A percentile compares a stretch with the other conserved stretches of the same genome.
phyloP scores from a whole-genome alignment of 176 grass and related monocot genomes.

The Calamus simplicifolius region DNA sequence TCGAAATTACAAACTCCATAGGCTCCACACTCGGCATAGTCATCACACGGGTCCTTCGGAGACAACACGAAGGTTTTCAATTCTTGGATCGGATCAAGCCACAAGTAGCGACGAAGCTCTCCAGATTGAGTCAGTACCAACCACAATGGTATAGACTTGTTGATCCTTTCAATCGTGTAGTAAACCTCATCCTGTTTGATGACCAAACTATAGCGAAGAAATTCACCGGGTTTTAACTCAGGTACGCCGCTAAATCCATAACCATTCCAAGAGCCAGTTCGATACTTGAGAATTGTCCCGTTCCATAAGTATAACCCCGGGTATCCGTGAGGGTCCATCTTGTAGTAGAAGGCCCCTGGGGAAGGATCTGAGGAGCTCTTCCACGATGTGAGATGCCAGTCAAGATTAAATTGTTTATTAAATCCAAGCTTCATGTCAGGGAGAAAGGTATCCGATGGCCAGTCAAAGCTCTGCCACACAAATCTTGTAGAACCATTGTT shows the following conservation, averaged over 20 bases:
- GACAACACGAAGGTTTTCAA: not conserved
- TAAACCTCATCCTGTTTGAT: constrained; percentile 7
- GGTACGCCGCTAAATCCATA: constrained; percentile 28
- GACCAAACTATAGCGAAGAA: constrained; percentile 19
- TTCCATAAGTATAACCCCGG: constrained; percentile 16
- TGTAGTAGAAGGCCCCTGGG: constrained; percentile 16
- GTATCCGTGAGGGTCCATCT: constrained; percentile 27
- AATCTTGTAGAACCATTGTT: too few relatives aligned
- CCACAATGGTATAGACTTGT: not conserved
- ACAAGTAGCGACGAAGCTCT: not conserved
- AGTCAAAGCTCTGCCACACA: too few relatives aligned
- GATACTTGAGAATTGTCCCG: constrained; percentile 14
- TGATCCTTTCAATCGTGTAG: not conserved
- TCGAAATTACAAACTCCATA: constrained; percentile 9
- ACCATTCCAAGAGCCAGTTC: constrained; percentile 35
- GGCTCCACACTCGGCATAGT: constrained; percentile 1
- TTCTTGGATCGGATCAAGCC: not conserved
- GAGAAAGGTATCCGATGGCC: too few relatives aligned
- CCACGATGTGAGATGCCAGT: too few relatives aligned
- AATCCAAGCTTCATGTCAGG: too few relatives aligned
- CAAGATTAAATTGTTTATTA: too few relatives aligned
- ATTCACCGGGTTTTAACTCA: constrained; percentile 9
- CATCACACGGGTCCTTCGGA: constrained; percentile 2
- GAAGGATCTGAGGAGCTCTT: constrained; percentile 27
- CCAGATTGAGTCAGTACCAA: not conserved